Percentiles rank a stretch among this genome's conserved stretches.
Evolutionary conservation across 2,329 filamentous ascomycete species (phyloP).

Genomic region (Dactylonectria macrodidyma): DNA sequence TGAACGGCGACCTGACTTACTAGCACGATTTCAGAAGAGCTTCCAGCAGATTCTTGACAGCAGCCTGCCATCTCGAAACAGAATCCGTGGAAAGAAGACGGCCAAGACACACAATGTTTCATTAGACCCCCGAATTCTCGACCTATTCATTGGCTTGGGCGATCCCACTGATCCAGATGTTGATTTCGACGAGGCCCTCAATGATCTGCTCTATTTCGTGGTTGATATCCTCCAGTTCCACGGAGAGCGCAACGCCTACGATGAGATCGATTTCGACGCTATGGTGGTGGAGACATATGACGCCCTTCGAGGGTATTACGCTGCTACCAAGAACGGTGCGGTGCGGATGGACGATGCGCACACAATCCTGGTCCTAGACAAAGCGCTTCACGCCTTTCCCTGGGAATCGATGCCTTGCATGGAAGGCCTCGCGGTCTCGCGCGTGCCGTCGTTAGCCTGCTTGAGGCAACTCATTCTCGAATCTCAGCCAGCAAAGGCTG

Average conservation of each 20-base stretch:
- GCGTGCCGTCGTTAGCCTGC: constrained; percentile 88
- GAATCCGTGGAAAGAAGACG: constrained; percentile 69
- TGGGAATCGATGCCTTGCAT: constrained; percentile 97
- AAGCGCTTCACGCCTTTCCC: constrained; percentile 89
- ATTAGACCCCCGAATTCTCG: constrained; percentile 77
- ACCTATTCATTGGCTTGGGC: constrained; percentile 90
- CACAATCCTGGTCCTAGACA: constrained; percentile 92
- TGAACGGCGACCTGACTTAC: constrained; percentile 70
- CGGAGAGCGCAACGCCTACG: constrained; percentile 95
- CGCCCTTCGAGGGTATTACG: constrained; percentile 85
- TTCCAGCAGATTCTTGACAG: constrained; percentile 87
- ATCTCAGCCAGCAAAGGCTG: constrained; percentile 40
- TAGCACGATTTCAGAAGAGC: constrained; percentile 82
- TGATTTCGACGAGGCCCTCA: constrained; percentile 91
- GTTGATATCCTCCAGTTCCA: constrained; percentile 97
- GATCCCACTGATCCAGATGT: constrained; percentile 76
- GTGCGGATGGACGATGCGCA: constrained; percentile 69
- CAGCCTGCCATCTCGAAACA: constrained; percentile 86
- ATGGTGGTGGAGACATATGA: constrained; percentile 93
- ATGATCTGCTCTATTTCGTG: constrained; percentile 94
- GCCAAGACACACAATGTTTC: constrained; percentile 60
- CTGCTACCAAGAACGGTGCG: constrained; percentile 57
- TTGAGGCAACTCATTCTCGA: constrained; percentile 83
- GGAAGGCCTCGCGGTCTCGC: constrained; percentile 82
- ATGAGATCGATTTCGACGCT: constrained; percentile 95